phyloP scores from a whole-genome alignment of 2,329 filamentous ascomycete species.

The Epichloe scottii region DNA sequence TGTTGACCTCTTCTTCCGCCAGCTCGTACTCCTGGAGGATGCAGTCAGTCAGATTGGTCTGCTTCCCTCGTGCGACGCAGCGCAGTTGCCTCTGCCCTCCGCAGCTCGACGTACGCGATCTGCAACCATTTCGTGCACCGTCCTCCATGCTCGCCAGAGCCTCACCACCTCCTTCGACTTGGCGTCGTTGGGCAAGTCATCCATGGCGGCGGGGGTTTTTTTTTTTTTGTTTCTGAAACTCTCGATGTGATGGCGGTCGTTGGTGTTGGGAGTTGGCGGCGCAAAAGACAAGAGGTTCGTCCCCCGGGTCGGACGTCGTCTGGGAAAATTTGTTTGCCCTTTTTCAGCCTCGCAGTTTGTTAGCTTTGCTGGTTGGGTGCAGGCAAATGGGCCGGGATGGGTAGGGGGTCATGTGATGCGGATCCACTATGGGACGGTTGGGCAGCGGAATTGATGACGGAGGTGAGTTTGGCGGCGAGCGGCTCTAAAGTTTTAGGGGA shows the following conservation, averaged over 20 bases:
- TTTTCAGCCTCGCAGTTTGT: not conserved
- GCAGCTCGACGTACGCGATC: conserved; percentile 56
- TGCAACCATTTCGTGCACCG: conserved; percentile 85
- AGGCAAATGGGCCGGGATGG: not conserved
- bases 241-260: not conserved
- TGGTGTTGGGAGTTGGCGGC: conserved; percentile 2
- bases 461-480: no score
- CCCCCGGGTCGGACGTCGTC: not conserved
- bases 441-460: no score
- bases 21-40: conserved; percentile 74
- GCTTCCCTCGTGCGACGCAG: no score
- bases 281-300: not conserved
- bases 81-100: not conserved
- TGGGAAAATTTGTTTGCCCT: not conserved
- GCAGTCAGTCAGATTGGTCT: not conserved
- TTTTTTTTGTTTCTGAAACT: not conserved
- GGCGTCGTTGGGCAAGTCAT: conserved; percentile 34
- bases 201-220: conserved; percentile 24
- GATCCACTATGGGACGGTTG: no score
- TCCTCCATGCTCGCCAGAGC: conserved; percentile 90
- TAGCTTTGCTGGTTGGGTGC: not conserved
- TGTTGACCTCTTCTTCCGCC: conserved; percentile 75
- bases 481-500: no score
- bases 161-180: conserved; percentile 46
- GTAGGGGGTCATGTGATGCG: not conserved